Percentiles rank a stretch among this genome's conserved stretches.
These are phyloP conservation scores for Berberis vulgaris DNA, from an alignment of 164 flowering plant species.

Conservation along the genomic window DNA sequence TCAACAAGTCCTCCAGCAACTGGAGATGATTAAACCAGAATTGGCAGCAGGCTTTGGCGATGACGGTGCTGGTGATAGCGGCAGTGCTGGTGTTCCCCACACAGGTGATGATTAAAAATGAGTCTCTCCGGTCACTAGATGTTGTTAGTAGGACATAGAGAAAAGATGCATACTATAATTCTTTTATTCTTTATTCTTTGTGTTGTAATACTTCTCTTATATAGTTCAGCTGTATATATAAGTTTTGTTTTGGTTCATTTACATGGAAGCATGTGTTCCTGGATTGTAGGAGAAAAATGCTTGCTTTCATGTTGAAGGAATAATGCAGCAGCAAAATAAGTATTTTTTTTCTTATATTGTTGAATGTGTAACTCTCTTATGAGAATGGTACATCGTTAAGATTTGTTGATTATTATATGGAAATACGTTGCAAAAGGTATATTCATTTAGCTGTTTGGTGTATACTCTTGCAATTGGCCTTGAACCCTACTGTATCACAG, in stretches of 20 bases:
- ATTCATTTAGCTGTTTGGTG: no score
- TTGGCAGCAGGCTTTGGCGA: slow-evolving; percentile 22
- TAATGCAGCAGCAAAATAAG: no score
- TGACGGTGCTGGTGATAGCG: slow-evolving; percentile 1
- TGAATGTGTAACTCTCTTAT: no score
- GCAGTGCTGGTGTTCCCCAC: not conserved
- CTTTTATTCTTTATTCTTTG: slow-evolving; percentile 12
- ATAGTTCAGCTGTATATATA: slow-evolving; percentile 5
- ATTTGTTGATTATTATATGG: no score
- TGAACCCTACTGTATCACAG: no score
- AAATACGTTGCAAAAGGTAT: no score
- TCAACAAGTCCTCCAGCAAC: slow-evolving; percentile 58
- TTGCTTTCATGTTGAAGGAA: not conserved
- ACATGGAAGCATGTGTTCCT: not conserved
- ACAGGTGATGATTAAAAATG: slow-evolving; percentile 5
- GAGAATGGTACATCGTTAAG: no score
- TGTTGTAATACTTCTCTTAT: not conserved
- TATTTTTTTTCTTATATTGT: no score
- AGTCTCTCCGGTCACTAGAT: not conserved
- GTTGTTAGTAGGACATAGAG: not conserved
- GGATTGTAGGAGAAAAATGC: no score
- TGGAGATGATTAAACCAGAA: slow-evolving; percentile 74
- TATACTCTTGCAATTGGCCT: no score
- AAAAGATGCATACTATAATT: not conserved
- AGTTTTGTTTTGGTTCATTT: not conserved